Evolutionary conservation across 305 asterid species (phyloP).

Genomic region (Coffea humblotiana): DNA sequence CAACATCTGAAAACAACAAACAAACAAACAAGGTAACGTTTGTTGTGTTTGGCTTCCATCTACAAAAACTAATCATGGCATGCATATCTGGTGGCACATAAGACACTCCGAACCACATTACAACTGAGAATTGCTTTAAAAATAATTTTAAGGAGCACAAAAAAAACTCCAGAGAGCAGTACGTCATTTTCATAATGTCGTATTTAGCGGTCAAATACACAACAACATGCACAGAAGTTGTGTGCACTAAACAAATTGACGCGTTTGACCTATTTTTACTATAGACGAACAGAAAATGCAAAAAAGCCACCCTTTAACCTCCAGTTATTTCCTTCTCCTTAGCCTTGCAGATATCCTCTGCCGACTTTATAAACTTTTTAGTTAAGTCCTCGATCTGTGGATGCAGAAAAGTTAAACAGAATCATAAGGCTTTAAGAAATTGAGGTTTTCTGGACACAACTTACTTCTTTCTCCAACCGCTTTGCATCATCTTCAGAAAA

Average conservation of each 20-base stretch:
- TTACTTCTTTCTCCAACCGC: constrained; percentile 89
- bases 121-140: too few species aligned
- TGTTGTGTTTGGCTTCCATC: too few species aligned
- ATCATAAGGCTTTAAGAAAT: not conserved
- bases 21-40: too few species aligned
- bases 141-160: too few species aligned
- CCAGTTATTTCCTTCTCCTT: constrained; percentile 81
- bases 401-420: constrained; percentile 15
- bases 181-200: not conserved
- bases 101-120: not conserved
- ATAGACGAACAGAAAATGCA: not conserved
- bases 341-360: constrained; percentile 94
- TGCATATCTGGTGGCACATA: not conserved
- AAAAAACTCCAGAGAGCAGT: not conserved
- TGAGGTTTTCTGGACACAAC: constrained; percentile 18
- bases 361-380: constrained; percentile 75
- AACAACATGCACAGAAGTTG: not conserved
- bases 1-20: too few species aligned
- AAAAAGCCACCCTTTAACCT: constrained; percentile 38
- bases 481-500: constrained; percentile 80
- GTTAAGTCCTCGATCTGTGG: constrained; percentile 80
- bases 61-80: too few species aligned
- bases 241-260: not conserved
- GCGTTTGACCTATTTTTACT: not conserved
- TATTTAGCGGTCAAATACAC: not conserved